phyloP scores from a whole-genome alignment of 176 grass and related monocot genomes.

The Carex myosuroides region DNA sequence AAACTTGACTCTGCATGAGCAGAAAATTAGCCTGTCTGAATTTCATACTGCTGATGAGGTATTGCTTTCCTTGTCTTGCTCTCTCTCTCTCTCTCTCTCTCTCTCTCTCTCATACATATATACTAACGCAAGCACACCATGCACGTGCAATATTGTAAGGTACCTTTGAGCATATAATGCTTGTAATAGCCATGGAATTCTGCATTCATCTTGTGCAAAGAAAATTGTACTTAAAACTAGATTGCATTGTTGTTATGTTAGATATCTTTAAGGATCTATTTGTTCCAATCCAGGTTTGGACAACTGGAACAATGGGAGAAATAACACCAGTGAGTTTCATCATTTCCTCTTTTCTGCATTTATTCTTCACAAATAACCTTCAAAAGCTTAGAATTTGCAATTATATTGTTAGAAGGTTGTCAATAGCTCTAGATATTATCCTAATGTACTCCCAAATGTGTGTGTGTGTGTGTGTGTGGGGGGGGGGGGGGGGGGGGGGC shows the following conservation, averaged over 20 bases:
- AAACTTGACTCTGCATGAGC: conserved; percentile 56
- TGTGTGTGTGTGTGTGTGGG: no score
- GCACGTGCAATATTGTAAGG: background rate
- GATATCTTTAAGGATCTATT: background rate
- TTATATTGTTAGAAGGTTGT: background rate
- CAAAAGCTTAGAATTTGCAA: background rate
- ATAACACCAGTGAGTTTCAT: conserved; percentile 65
- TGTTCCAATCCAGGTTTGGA: conserved; percentile 73
- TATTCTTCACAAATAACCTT: conserved; percentile 1
- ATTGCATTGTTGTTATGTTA: conserved; percentile 7
- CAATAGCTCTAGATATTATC: background rate
- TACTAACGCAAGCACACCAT: background rate
- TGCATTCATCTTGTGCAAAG: background rate
- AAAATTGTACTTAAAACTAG: background rate
- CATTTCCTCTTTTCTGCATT: background rate
- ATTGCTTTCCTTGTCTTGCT: background rate
- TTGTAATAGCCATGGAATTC: background rate
- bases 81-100: background rate
- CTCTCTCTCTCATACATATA: background rate
- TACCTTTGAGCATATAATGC: background rate
- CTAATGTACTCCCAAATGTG: background rate
- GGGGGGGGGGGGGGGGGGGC: no score
- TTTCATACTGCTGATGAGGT: conserved; percentile 89
- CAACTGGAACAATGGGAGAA: conserved; percentile 96
- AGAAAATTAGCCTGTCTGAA: conserved; percentile 79